phyloP scores from a whole-genome alignment of 2,329 filamentous ascomycete genomes.

The Neodidymelliopsis sp. region DNA sequence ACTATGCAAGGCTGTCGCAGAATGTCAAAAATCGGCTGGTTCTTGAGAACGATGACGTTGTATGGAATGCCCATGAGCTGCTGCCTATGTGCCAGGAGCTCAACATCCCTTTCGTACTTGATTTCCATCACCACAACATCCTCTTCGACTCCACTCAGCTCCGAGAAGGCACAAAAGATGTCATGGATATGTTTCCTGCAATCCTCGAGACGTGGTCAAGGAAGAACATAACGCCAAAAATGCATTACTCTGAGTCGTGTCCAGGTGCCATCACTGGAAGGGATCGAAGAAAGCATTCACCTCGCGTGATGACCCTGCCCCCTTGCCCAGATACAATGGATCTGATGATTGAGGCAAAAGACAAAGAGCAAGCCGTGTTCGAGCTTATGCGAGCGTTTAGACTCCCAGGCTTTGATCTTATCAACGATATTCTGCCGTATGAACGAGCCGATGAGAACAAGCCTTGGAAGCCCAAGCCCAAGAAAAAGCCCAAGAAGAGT shows the following conservation, averaged over 20 bases:
- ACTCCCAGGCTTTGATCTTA: slow-evolving; percentile 77
- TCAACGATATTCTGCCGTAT: slow-evolving; percentile 81
- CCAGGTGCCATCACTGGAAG: slow-evolving; percentile 77
- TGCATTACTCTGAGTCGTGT: slow-evolving; percentile 91
- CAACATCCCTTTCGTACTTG: slow-evolving; percentile 90
- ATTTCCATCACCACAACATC: slow-evolving; percentile 97
- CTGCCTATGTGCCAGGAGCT: slow-evolving; percentile 90
- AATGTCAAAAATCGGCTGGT: slow-evolving; percentile 82
- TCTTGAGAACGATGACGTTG: slow-evolving; percentile 92
- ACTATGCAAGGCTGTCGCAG: slow-evolving; percentile 72
- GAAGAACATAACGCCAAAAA: slow-evolving; percentile 89
- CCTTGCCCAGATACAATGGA: slow-evolving; percentile 87
- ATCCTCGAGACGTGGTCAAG: slow-evolving; percentile 85
- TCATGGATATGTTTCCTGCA: slow-evolving; percentile 75
- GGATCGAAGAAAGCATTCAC: slow-evolving; percentile 84
- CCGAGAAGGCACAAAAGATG: slow-evolving; percentile 84
- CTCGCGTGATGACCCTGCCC: slow-evolving; percentile 79
- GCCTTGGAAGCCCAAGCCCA: slow-evolving; percentile 47
- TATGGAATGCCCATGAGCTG: slow-evolving; percentile 90
- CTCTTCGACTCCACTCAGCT: slow-evolving; percentile 76
- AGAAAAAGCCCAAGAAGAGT: slow-evolving; percentile 56
- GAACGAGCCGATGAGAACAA: slow-evolving; percentile 79
- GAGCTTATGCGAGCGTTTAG: slow-evolving; percentile 90
- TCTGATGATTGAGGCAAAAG: slow-evolving; percentile 99
- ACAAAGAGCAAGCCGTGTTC: slow-evolving; percentile 96